Evolutionary conservation across 306 rosid genomes (phyloP).

Genomic region (Luffa aegyptiaca): DNA sequence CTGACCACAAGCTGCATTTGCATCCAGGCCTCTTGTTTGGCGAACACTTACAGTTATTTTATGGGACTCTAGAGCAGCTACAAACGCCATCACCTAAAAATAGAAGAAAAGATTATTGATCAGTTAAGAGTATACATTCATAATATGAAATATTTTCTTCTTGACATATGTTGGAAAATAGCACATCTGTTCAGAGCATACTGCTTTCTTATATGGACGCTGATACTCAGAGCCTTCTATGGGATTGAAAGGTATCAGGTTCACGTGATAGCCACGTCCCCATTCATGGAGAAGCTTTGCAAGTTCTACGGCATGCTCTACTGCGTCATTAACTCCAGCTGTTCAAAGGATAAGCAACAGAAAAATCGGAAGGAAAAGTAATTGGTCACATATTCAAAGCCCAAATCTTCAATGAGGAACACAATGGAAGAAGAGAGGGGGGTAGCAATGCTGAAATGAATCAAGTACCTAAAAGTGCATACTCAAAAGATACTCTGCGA

Average conservation of each 20-base stretch:
- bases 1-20: constrained; percentile 99
- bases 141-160: background rate
- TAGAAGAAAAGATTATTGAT: constrained; percentile 2
- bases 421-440: background rate
- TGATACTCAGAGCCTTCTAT: constrained; percentile 78
- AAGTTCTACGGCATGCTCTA: constrained; percentile 74
- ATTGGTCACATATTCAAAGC: background rate
- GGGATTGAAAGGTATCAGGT: constrained; percentile 94
- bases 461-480: constrained; percentile 84
- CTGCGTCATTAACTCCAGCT: constrained; percentile 92
- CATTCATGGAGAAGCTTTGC: constrained; percentile 63
- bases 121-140: background rate
- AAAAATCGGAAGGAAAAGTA: background rate
- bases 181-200: constrained; percentile 18
- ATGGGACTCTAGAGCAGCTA: constrained; percentile 53
- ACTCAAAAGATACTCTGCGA: constrained; percentile 85
- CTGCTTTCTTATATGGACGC: constrained; percentile 81
- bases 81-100: constrained; percentile 66
- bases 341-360: constrained; percentile 16
- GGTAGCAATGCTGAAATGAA: background rate
- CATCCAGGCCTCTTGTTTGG: constrained; percentile 90
- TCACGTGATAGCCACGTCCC: constrained; percentile 69
- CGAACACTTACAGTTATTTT: constrained; percentile 71
- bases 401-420: background rate
- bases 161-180: background rate